Conservation (phyloP, 2,329 filamentous ascomycete genomes). For the Ceratocystis harringtonii region DNA sequence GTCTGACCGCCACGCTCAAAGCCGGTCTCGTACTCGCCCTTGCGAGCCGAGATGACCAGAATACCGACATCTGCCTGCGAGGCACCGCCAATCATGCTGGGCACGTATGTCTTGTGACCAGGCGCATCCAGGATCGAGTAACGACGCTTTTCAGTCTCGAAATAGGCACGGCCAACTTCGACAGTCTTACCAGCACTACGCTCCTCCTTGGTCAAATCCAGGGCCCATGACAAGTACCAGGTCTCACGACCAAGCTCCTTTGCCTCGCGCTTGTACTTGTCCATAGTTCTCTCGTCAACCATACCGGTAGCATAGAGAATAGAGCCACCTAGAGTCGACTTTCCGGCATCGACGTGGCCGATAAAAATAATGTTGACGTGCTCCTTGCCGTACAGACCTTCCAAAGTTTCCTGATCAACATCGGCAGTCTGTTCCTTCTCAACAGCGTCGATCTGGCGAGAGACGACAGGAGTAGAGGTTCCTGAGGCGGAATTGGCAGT, state of each 20-base stretch:
- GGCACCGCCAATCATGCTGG: slow-evolving; percentile 93
- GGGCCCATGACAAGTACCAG: slow-evolving; percentile 97
- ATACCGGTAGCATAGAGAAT: slow-evolving; percentile 91
- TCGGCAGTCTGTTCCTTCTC: slow-evolving; percentile 67
- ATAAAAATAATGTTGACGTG: slow-evolving; percentile 93
- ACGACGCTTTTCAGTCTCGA: slow-evolving; percentile 89
- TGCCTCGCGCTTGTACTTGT: slow-evolving; percentile 94
- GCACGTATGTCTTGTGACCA: slow-evolving; percentile 95
- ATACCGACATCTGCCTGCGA: slow-evolving; percentile 90
- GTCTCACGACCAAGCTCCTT: slow-evolving; percentile 94
- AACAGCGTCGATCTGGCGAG: slow-evolving; percentile 66
- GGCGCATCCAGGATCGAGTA: slow-evolving; percentile 97
- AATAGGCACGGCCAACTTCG: slow-evolving; percentile 88
- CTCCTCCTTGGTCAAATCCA: slow-evolving; percentile 95
- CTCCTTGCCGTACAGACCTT: slow-evolving; percentile 92
- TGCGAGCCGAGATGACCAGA: slow-evolving; percentile 87
- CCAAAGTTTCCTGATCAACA: slow-evolving; percentile 57
- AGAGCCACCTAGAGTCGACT: slow-evolving; percentile 86
- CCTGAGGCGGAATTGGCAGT: slow-evolving; percentile 68
- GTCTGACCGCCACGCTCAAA: slow-evolving; percentile 96
- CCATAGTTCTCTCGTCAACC: slow-evolving; percentile 98
- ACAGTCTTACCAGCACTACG: slow-evolving; percentile 94
- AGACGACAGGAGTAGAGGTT: slow-evolving; percentile 59
- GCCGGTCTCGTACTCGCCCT: slow-evolving; percentile 97
- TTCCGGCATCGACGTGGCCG: slow-evolving; percentile 95